phyloP scores from a whole-genome alignment of 2,329 filamentous ascomycete species.

The Periconia sp. region DNA sequence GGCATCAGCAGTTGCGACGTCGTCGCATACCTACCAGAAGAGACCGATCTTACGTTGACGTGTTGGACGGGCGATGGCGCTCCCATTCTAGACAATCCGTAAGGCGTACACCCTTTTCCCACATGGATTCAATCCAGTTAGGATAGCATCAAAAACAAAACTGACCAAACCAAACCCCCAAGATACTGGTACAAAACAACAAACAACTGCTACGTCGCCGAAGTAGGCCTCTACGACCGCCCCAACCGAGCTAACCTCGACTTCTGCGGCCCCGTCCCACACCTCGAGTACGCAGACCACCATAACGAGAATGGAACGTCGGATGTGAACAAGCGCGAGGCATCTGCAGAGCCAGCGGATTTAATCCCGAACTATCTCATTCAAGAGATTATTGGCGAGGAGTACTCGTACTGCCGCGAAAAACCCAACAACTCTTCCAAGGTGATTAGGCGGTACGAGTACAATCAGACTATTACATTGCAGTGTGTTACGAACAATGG shows the following conservation, averaged over 20 bases:
- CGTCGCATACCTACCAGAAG: conserved; percentile 23
- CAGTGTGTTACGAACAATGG: conserved; percentile 21
- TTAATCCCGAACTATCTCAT: conserved; percentile 22
- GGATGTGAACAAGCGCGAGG: neutral
- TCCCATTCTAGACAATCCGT: conserved; percentile 31
- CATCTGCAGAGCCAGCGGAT: conserved; percentile 6
- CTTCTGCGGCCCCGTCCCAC: conserved; percentile 30
- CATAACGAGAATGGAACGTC: conserved; percentile 24
- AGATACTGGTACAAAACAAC: conserved; percentile 34
- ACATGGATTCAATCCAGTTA: neutral
- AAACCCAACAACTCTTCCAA: conserved; percentile 19
- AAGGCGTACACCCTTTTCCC: conserved; percentile 1
- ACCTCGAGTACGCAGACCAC: conserved; percentile 23
- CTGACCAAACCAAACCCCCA: neutral
- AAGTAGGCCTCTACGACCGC: conserved; percentile 24
- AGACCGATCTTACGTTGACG: conserved; percentile 30
- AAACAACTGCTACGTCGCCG: conserved; percentile 35
- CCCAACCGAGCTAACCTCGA: conserved; percentile 28
- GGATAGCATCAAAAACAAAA: neutral
- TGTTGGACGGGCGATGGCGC: conserved; percentile 30
- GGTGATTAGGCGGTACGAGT: conserved; percentile 18
- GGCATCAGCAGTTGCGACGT: conserved; percentile 19
- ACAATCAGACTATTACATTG: conserved; percentile 27
- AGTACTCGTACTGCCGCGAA: conserved; percentile 26
- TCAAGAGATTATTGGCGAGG: conserved; percentile 33